These are phyloP conservation scores for Solanum bulbocastanum DNA, from an alignment of 257 asterid species.

Conservation along the genomic window DNA sequence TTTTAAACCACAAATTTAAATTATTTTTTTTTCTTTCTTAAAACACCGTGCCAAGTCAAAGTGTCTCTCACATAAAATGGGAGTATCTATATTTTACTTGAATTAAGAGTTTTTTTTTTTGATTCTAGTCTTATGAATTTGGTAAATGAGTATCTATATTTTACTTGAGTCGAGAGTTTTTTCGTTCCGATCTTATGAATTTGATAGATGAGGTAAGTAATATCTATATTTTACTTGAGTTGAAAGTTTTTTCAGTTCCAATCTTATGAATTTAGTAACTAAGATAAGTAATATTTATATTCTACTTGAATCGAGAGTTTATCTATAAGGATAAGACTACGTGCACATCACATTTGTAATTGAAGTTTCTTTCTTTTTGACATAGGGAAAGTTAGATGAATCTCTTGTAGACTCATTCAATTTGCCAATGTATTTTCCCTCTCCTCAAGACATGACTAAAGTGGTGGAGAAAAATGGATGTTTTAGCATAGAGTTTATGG, in stretches of 20 bases:
- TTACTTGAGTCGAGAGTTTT: neutral
- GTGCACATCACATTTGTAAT: neutral
- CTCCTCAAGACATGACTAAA: conserved; percentile 23
- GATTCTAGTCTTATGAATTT: too few relatives aligned
- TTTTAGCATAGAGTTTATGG: conserved; percentile 30
- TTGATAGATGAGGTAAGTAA: conserved; percentile 30
- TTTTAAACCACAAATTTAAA: too few relatives aligned
- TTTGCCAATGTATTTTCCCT: conserved; percentile 32
- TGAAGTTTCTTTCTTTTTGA: neutral
- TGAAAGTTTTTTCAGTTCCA: neutral
- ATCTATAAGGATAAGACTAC: too few relatives aligned
- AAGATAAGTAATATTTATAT: conserved; percentile 2
- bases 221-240: too few relatives aligned
- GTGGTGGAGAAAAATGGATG: conserved; percentile 12
- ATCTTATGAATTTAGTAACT: conserved; percentile 32
- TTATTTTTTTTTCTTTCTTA: too few relatives aligned
- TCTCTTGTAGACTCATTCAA: conserved; percentile 34
- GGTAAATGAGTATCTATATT: too few relatives aligned
- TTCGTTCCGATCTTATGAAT: conserved; percentile 18
- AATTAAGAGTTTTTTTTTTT: too few relatives aligned
- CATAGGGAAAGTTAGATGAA: conserved; percentile 25
- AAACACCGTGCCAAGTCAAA: too few relatives aligned
- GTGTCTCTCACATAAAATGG: too few relatives aligned
- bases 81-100: too few relatives aligned
- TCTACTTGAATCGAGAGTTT: neutral